phyloP scores from a whole-genome alignment of 1,284 basidiomycete species.

The Gymnopus androsaceus region DNA sequence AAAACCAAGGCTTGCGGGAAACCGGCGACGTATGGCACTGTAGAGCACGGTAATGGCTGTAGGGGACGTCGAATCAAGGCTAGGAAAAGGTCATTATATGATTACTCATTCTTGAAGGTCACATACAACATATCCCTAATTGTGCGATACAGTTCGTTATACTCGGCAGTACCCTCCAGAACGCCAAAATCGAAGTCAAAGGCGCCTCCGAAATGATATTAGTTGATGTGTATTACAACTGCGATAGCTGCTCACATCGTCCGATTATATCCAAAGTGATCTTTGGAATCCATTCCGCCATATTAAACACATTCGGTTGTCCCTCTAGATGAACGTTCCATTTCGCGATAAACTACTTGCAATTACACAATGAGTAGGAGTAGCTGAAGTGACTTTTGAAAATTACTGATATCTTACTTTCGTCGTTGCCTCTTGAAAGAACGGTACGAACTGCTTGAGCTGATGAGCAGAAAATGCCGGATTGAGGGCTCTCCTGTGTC shows the following conservation, averaged over 20 bases:
- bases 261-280: constrained; percentile 35
- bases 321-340: constrained; percentile 17
- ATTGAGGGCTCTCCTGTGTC: constrained; percentile 31
- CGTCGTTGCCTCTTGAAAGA: constrained; percentile 21
- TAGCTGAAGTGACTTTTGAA: too few species aligned
- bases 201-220: constrained; percentile 22
- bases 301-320: constrained; percentile 13
- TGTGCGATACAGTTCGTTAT: constrained; percentile 25
- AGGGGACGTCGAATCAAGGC: constrained; percentile 5
- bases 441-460: constrained; percentile 24
- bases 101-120: not conserved
- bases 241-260: constrained; percentile 21
- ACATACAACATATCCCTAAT: constrained; percentile 36
- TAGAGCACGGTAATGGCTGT: not conserved
- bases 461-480: constrained; percentile 30
- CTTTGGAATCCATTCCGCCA: constrained; percentile 27
- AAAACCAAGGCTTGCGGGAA: not conserved
- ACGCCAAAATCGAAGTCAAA: constrained; percentile 33
- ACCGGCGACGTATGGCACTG: not conserved
- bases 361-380: not conserved
- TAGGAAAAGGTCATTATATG: not conserved
- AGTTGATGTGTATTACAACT: not conserved
- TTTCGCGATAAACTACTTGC: constrained; percentile 16
- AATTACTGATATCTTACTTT: too few species aligned
- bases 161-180: constrained; percentile 23